phyloP scores from a whole-genome alignment of 2,329 filamentous ascomycete species.

The Penicillium sclerotiorum region DNA sequence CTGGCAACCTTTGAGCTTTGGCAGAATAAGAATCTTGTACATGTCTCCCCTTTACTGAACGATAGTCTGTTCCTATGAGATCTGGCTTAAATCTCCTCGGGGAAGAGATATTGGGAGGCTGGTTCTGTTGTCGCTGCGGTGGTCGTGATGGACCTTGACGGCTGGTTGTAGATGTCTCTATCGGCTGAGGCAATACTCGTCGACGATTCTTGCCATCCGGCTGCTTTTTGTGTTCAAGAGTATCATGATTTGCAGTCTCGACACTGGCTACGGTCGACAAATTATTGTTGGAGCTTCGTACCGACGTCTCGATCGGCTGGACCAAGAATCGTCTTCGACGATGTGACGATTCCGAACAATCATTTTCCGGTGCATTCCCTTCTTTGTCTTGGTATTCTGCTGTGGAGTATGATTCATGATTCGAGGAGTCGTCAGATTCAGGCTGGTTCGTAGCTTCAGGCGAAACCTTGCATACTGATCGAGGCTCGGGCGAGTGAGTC shows the following conservation, averaged over 20 bases:
- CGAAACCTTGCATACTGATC: background rate
- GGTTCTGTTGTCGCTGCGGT: constrained; percentile 36
- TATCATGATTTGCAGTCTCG: background rate
- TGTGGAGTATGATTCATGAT: background rate
- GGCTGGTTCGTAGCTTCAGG: background rate
- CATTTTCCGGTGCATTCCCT: background rate
- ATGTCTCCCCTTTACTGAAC: constrained; percentile 32
- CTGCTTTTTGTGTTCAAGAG: background rate
- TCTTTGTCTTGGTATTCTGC: background rate
- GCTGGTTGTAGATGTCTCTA: constrained; percentile 70
- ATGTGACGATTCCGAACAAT: background rate
- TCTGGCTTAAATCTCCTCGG: constrained; percentile 35
- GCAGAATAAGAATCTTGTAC: constrained; percentile 41
- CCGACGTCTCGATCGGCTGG: constrained; percentile 48
- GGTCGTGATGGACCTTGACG: constrained; percentile 30
- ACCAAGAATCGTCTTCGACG: constrained; percentile 37
- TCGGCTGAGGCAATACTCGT: constrained; percentile 46
- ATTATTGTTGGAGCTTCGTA: constrained; percentile 44
- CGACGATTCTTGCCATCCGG: constrained; percentile 10
- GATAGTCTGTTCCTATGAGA: constrained; percentile 35
- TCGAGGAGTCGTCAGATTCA: background rate
- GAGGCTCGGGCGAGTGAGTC: background rate
- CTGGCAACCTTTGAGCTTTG: constrained; percentile 1
- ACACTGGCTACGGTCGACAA: background rate
- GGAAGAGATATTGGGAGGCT: constrained; percentile 5